A percentile compares a stretch with the other conserved stretches of the same genome.
These are phyloP conservation scores for Daldinia vernicosa DNA, from an alignment of 495 filamentous ascomycete species.

Conservation along the genomic window DNA sequence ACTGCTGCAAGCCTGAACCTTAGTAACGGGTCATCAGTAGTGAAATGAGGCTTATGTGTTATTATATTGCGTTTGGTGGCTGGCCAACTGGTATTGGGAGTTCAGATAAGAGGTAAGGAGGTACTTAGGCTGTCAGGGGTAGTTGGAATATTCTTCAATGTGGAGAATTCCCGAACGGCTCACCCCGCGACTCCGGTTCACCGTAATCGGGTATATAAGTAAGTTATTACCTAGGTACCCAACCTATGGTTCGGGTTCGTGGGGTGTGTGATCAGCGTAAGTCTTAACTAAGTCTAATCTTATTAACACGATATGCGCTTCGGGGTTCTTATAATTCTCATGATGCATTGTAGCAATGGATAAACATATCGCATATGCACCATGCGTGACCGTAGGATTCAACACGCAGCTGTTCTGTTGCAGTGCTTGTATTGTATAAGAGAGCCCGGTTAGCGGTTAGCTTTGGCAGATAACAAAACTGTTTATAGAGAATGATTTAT, in stretches of 20 bases:
- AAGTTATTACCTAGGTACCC: background rate
- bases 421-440: background rate
- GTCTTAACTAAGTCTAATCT: background rate
- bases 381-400: background rate
- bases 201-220: background rate
- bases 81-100: too few relatives aligned
- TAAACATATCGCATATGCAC: background rate
- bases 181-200: background rate
- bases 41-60: background rate
- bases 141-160: background rate
- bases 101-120: too few relatives aligned
- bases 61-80: background rate
- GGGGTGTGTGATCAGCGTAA: background rate
- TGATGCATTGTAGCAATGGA: too few relatives aligned
- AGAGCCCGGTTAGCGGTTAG: background rate
- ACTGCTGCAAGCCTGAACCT: background rate
- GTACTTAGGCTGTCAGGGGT: background rate
- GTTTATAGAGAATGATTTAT: background rate
- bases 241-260: background rate
- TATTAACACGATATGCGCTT: background rate
- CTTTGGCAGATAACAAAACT: background rate
- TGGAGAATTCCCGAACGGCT: background rate
- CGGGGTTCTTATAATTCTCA: background rate
- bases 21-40: background rate
- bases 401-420: background rate